A percentile compares a stretch with the other conserved stretches of the same genome.
Conservation (phyloP, 2,329 filamentous ascomycete species). For the Corniculantispora saksenae region DNA sequence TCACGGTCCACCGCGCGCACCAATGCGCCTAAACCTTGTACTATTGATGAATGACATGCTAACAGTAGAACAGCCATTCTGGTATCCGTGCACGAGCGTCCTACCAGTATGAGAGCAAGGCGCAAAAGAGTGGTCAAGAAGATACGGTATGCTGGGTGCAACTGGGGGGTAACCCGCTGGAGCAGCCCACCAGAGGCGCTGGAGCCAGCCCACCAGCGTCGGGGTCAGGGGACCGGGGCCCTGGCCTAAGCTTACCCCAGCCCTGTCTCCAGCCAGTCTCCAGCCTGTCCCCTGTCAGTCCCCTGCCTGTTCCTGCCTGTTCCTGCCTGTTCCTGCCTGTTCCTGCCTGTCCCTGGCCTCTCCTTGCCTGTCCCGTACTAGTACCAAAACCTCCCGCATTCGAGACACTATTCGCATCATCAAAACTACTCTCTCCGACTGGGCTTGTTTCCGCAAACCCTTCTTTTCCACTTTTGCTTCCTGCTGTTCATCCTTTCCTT, state of each 20-base stretch:
- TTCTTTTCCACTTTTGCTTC: conserved; percentile 1
- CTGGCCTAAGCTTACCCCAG: conserved; percentile 8
- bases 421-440: conserved; percentile 18
- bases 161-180: background rate
- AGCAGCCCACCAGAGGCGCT: background rate
- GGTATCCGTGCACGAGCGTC: conserved; percentile 6
- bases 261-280: conserved; percentile 25
- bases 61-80: background rate
- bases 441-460: conserved; percentile 13
- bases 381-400: too few relatives aligned
- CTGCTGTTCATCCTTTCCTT: background rate
- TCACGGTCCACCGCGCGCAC: background rate
- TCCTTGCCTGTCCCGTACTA: too few relatives aligned
- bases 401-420: conserved; percentile 37
- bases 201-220: conserved; percentile 1
- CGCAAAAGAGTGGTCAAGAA: background rate
- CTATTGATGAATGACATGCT: background rate
- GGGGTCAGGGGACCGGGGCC: conserved; percentile 20
- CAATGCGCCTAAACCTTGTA: background rate
- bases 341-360: too few relatives aligned
- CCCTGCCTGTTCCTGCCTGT: too few relatives aligned
- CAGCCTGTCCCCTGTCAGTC: too few relatives aligned
- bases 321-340: too few relatives aligned
- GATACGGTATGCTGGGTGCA: conserved; percentile 14
- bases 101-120: background rate